Evolutionary conservation across 2,329 filamentous ascomycete species (phyloP), one percentile per base, ranked within the genome.

Genomic region (Ascochyta pisi): DNA sequence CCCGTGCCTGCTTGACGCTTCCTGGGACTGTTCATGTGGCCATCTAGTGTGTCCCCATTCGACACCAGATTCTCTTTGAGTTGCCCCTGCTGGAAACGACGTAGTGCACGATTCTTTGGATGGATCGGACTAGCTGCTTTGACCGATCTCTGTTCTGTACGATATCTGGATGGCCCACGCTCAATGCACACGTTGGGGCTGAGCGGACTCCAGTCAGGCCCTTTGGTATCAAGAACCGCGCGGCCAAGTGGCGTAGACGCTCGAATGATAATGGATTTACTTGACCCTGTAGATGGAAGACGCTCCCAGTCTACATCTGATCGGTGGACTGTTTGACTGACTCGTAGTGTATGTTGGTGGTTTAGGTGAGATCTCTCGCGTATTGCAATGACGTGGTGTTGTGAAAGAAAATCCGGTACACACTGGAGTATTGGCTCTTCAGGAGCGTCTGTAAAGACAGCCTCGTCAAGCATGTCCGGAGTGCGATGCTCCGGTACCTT

Each of bases 181-280:
- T 68, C 65, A 39, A 66, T 61, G 34, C 70, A 73, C 3, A 73
- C 66, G 40, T 73, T 70, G 12, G 71, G 66, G 38, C 66, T 73
- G 2, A 73, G 59, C 10, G 61, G 63, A 31, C 60, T 66, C 35
- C 67, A 29, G 12, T 66, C 57, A 9, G 65, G 16, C 13, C 38
- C 19, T 12, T 31, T 31, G n/a, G 4, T 12, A 15, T 10, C 0
- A 41, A 3, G 3, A 26, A 9, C 50, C 16, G 10, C 33, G 19
- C 10, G 12, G 27, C 19, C 39, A 22, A n/a, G 13, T 26, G 39
- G 26, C 12, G 42, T 44, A 22, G 24, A 27, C n/a, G 15, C 19
- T 19, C 8, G 29, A 42, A 50, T 6, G 31, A 43, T 27, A 22
- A 26, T 26, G n/a, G 16, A 23, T 31, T 31, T 13, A 1, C 10